Evolutionary conservation across 768 basidiomycete genomes (phyloP).

Genomic region (Trametes coccinea): DNA sequence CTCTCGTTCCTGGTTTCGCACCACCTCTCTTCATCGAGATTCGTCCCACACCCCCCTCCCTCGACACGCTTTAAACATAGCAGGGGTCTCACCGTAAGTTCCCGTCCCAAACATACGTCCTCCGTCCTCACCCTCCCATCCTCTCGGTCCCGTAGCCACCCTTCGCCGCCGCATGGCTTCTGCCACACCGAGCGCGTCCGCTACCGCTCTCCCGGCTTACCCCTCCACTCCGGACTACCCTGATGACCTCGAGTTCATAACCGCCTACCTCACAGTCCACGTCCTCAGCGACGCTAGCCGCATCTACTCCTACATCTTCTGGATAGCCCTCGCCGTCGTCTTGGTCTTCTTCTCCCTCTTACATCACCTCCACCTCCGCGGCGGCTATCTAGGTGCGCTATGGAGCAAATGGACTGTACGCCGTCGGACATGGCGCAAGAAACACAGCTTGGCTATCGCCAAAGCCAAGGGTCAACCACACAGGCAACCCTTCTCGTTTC

Average conservation of each 20-base stretch:
- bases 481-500: constrained; percentile 48
- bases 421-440: constrained; percentile 58
- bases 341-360: constrained; percentile 43
- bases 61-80: not conserved
- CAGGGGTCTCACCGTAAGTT: not conserved
- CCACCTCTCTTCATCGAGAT: not conserved
- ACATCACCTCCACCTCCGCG: constrained; percentile 44
- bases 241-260: constrained; percentile 53
- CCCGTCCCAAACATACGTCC: not conserved
- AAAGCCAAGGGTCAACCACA: constrained; percentile 36
- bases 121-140: not conserved
- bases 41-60: too few species aligned
- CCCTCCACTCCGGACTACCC: constrained; percentile 46
- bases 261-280: constrained; percentile 58
- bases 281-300: constrained; percentile 52
- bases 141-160: not conserved
- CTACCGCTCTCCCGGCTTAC: constrained; percentile 31
- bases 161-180: constrained; percentile 11
- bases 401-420: constrained; percentile 63
- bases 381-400: constrained; percentile 47
- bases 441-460: constrained; percentile 40
- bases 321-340: constrained; percentile 50
- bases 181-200: constrained; percentile 5
- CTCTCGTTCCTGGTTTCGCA: constrained; percentile 4
- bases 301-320: constrained; percentile 59